These are phyloP conservation scores for Globisporangium spiculum DNA, from an alignment of 352 stramenopile species.

Conservation along the genomic window DNA sequence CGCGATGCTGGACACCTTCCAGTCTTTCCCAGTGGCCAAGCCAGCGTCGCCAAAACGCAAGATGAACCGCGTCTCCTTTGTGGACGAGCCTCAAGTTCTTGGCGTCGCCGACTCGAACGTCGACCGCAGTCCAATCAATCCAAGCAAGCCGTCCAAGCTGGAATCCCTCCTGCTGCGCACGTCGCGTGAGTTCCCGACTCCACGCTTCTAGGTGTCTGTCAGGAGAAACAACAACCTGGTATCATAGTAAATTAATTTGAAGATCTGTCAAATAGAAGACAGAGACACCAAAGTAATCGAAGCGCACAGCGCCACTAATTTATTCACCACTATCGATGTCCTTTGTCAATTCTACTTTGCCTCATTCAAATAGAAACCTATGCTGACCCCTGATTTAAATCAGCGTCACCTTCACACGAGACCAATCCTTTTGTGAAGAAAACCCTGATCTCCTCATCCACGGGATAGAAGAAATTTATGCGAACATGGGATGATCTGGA, in stretches of 20 bases:
- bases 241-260: slow-evolving; percentile 17
- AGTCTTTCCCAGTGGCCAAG: slow-evolving; percentile 19
- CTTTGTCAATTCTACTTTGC: not conserved
- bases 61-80: slow-evolving; percentile 61
- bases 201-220: slow-evolving; percentile 47
- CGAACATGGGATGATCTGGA: not conserved
- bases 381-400: not conserved
- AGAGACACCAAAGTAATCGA: slow-evolving; percentile 7
- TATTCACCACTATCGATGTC: slow-evolving; percentile 12
- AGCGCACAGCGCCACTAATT: slow-evolving; percentile 12
- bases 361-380: not conserved
- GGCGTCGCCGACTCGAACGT: slow-evolving; percentile 70
- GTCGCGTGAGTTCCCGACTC: slow-evolving; percentile 79
- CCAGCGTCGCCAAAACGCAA: slow-evolving; percentile 25
- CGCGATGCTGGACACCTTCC: slow-evolving; percentile 71
- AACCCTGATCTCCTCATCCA: too few species aligned
- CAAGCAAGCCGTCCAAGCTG: slow-evolving; percentile 76
- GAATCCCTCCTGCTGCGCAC: slow-evolving; percentile 82
- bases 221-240: slow-evolving; percentile 7
- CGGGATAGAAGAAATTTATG: not conserved
- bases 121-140: slow-evolving; percentile 71
- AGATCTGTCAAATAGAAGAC: slow-evolving; percentile 12
- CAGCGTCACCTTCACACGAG: not conserved
- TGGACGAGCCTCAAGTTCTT: slow-evolving; percentile 55
- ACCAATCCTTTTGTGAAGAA: too few species aligned